phyloP scores from a whole-genome alignment of 2,329 filamentous ascomycete species.

The Trichoderma koningii region DNA sequence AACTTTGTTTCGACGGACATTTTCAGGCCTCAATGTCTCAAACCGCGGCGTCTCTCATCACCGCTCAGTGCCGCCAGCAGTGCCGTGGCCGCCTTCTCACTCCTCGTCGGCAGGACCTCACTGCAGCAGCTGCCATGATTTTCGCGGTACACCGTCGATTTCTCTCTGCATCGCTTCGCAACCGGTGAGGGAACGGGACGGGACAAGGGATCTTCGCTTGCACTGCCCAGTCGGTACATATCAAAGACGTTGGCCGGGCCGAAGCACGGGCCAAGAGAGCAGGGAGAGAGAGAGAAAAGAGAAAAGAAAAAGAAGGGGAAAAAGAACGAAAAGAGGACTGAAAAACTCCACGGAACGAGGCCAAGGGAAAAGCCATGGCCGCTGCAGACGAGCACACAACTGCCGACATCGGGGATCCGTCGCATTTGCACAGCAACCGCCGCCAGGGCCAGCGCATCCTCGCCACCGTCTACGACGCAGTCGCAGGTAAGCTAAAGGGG shows the following conservation, averaged over 20 bases:
- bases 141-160: not conserved
- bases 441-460: slow-evolving; percentile 36
- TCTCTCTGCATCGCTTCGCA: slow-evolving; percentile 10
- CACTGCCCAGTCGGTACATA: not conserved
- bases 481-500: slow-evolving; percentile 57
- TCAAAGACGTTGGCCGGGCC: not conserved
- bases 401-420: slow-evolving; percentile 12
- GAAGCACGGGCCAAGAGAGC: not conserved
- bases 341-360: not conserved
- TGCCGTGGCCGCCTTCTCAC: not conserved
- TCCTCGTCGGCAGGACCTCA: not conserved
- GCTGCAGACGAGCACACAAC: slow-evolving; percentile 10
- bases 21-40: not conserved
- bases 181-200: slow-evolving; percentile 2
- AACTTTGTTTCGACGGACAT: slow-evolving; percentile 22
- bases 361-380: not conserved
- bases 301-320: not conserved
- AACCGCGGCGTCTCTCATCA: not conserved
- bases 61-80: not conserved
- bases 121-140: slow-evolving; percentile 14
- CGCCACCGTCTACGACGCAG: slow-evolving; percentile 70
- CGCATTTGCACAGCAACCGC: slow-evolving; percentile 19
- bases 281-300: not conserved
- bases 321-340: not conserved
- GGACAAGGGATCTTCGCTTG: not conserved